These are phyloP conservation scores for Phalaenopsis hybrid DNA, from an alignment of 116 monocot genomes.

Conservation along the genomic window DNA sequence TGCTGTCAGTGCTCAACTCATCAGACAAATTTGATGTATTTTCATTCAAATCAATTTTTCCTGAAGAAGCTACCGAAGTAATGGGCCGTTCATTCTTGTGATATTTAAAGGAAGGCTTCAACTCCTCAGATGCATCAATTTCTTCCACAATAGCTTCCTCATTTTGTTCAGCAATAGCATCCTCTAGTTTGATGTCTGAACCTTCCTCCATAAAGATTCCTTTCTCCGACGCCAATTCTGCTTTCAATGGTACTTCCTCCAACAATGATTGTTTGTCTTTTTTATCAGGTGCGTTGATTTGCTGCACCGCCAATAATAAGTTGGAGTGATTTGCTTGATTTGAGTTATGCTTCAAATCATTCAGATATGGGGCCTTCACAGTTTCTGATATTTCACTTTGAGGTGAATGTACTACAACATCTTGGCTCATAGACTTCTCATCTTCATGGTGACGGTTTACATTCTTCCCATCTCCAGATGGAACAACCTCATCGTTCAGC, in stretches of 20 bases:
- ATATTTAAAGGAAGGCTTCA: not conserved
- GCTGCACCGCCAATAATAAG: not conserved
- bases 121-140: not conserved
- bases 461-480: too few relatives aligned
- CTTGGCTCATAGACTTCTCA: not conserved
- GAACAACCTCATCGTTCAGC: too few relatives aligned
- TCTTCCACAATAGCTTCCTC: not conserved
- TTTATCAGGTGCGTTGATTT: not conserved
- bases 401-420: not conserved
- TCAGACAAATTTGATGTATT: not conserved
- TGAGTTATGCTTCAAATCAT: too few relatives aligned
- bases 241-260: not conserved
- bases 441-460: too few relatives aligned
- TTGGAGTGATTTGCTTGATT: too few relatives aligned
- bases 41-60: not conserved
- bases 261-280: not conserved
- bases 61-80: not conserved
- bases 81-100: not conserved
- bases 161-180: not conserved
- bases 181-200: not conserved
- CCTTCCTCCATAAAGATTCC: not conserved
- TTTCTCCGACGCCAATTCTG: too few relatives aligned
- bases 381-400: not conserved
- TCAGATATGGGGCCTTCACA: too few relatives aligned
- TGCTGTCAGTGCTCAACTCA: too few relatives aligned